Evolutionary conservation across 163 green algal species (phyloP).

Genomic region (Picocystis sp.): DNA sequence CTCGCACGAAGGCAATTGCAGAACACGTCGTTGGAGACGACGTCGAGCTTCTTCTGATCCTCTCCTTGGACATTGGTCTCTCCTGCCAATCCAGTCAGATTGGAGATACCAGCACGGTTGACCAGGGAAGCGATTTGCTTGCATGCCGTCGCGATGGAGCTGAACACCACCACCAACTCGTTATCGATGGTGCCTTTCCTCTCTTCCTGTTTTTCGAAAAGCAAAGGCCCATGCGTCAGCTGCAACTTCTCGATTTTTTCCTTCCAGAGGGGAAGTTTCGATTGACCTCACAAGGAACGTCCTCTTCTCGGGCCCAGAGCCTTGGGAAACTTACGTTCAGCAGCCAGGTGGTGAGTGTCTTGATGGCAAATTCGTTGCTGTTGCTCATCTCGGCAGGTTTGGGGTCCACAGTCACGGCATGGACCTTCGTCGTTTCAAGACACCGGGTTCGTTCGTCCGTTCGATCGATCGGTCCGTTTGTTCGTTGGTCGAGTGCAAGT

Average conservation of each 20-base stretch:
- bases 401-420: no score
- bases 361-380: conserved; percentile 30
- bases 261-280: neutral
- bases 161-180: conserved; percentile 84
- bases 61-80: conserved; percentile 66
- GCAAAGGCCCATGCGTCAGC: no score
- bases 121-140: conserved; percentile 95
- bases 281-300: neutral
- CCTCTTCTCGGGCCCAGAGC: neutral
- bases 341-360: conserved; percentile 70
- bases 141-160: conserved; percentile 81
- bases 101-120: conserved; percentile 71
- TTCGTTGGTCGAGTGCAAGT: no score
- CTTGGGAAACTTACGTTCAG: conserved; percentile 34
- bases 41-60: conserved; percentile 99
- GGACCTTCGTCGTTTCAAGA: no score
- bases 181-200: conserved; percentile 59
- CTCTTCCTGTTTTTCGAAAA: conserved; percentile 46
- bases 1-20: conserved; percentile 61
- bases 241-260: no score
- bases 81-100: conserved; percentile 65
- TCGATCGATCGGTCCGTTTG: no score
- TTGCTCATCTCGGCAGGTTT: no score
- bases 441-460: no score
- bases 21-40: conserved; percentile 97